Conservation (phyloP, 2,329 filamentous ascomycete genomes). For the Botrytis deweyae region DNA sequence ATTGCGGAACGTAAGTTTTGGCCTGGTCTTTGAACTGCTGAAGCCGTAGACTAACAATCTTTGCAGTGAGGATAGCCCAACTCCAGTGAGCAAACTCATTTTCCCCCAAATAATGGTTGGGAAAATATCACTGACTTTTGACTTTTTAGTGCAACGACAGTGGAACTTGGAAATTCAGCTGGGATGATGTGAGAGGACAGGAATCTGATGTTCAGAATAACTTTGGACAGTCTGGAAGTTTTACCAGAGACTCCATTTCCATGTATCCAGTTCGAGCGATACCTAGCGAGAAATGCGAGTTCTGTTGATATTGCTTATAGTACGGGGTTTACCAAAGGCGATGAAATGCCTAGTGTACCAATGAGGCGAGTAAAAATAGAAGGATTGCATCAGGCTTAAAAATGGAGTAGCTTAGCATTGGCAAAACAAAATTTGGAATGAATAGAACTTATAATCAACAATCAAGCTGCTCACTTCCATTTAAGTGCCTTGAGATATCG, state of each 20-base stretch:
- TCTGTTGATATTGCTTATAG: conserved; percentile 25
- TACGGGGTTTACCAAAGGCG: background rate
- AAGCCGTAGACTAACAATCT: background rate
- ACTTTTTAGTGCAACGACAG: conserved; percentile 26
- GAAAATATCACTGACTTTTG: background rate
- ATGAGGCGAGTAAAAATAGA: background rate
- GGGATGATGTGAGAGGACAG: conserved; percentile 29
- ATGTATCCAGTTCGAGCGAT: conserved; percentile 30
- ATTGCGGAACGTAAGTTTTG: conserved; percentile 25
- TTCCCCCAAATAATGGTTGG: background rate
- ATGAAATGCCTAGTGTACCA: background rate
- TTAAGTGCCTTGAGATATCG: background rate
- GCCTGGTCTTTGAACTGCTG: background rate
- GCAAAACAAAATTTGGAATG: background rate
- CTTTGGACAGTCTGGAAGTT: conserved; percentile 29
- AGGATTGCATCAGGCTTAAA: background rate
- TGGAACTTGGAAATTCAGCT: conserved; percentile 28
- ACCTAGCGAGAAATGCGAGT: conserved; percentile 28
- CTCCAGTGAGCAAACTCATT: background rate
- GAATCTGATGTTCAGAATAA: conserved; percentile 30
- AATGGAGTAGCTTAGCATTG: background rate
- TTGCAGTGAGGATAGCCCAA: background rate
- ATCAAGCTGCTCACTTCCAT: background rate
- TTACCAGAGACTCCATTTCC: conserved; percentile 9
- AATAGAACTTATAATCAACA: background rate